Evolutionary conservation across 306 rosid species (phyloP).

Genomic region (Malus fusca): DNA sequence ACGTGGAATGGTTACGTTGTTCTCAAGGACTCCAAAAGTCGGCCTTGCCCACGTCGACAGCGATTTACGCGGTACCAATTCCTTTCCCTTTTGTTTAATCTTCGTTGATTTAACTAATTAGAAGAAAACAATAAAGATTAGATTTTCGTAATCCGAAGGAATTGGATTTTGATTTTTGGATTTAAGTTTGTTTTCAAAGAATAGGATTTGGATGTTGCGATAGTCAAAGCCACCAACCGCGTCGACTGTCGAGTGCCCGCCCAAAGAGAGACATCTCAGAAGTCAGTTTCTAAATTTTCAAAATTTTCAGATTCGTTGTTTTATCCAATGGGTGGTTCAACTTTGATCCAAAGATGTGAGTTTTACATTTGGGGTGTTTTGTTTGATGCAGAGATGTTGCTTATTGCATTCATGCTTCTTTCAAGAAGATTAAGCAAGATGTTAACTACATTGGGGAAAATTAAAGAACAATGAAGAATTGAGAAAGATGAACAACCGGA

Average conservation of each 20-base stretch:
- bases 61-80: conserved; percentile 54
- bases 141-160: background rate
- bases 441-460: too few species aligned
- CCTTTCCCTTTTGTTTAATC: background rate
- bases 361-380: too few species aligned
- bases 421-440: too few species aligned
- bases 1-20: conserved; percentile 92
- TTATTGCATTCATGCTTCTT: too few species aligned
- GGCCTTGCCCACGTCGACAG: conserved; percentile 22
- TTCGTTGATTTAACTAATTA: background rate
- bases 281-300: conserved; percentile 38
- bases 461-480: too few species aligned
- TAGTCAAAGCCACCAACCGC: conserved; percentile 77
- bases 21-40: conserved; percentile 85
- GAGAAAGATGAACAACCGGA: too few species aligned
- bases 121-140: background rate
- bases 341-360: background rate
- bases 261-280: conserved; percentile 87
- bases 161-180: conserved; percentile 1
- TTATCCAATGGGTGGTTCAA: conserved; percentile 6
- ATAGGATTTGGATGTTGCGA: conserved; percentile 52
- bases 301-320: conserved; percentile 32
- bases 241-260: conserved; percentile 68
- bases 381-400: too few species aligned
- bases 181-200: conserved; percentile 19